Conservation (phyloP, 257 asterid genomes). For the Catharanthus roseus region DNA sequence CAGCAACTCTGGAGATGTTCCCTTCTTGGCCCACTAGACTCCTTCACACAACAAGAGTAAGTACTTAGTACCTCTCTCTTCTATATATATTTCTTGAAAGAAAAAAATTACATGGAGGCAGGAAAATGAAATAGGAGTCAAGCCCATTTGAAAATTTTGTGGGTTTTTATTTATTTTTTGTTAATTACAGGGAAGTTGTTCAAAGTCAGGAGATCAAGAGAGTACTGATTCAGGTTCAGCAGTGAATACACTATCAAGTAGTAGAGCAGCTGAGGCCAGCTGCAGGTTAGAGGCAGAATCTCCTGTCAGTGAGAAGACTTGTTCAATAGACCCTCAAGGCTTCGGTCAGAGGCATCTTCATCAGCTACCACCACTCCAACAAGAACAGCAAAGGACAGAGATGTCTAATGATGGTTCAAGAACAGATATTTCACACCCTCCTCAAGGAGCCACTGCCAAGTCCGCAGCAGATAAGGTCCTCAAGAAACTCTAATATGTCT, state of each 20-base stretch:
- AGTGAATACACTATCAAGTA: constrained; percentile 43
- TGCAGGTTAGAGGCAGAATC: constrained; percentile 57
- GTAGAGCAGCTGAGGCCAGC: constrained; percentile 37
- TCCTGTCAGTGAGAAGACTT: constrained; percentile 46
- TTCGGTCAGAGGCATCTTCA: constrained; percentile 32
- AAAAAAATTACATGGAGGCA: not conserved
- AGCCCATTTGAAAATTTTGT: constrained; percentile 28
- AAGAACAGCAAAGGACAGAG: constrained; percentile 30
- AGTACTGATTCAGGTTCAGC: constrained; percentile 71
- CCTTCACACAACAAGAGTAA: constrained; percentile 55
- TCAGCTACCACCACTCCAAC: constrained; percentile 29
- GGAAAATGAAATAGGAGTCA: not conserved
- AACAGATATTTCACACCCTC: constrained; percentile 31
- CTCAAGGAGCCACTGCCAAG: constrained; percentile 26
- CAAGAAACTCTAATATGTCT: too few relatives aligned
- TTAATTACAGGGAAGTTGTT: constrained; percentile 59
- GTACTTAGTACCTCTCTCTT: too few relatives aligned
- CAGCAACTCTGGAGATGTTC: constrained; percentile 95
- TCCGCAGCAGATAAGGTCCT: constrained; percentile 57
- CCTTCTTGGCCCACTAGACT: constrained; percentile 93
- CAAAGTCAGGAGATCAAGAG: constrained; percentile 77
- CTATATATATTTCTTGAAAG: not conserved
- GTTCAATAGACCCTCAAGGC: constrained; percentile 23
- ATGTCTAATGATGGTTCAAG: constrained; percentile 41
- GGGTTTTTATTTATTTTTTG: constrained; percentile 10